These are phyloP conservation scores for Aquanectria penicillioides DNA, from an alignment of 2,329 filamentous ascomycete genomes.

Conservation along the genomic window DNA sequence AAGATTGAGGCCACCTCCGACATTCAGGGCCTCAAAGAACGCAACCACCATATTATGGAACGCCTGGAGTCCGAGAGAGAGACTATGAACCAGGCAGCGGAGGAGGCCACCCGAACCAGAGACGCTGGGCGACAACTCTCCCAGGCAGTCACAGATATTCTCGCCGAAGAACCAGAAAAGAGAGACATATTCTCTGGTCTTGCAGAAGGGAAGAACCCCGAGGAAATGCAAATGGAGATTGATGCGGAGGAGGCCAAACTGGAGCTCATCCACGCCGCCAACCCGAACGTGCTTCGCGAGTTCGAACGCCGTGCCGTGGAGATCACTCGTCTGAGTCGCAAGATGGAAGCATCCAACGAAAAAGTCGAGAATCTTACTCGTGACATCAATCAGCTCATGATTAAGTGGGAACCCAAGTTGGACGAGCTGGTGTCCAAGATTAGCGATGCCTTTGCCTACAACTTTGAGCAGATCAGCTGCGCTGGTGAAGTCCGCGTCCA, in stretches of 20 bases:
- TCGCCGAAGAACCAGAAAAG: slow-evolving; percentile 51
- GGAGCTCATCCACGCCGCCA: slow-evolving; percentile 81
- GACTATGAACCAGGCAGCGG: slow-evolving; percentile 48
- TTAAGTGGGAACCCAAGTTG: slow-evolving; percentile 84
- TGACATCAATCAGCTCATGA: slow-evolving; percentile 73
- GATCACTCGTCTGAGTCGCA: slow-evolving; percentile 71
- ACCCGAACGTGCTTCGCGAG: slow-evolving; percentile 78
- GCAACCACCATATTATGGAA: slow-evolving; percentile 68
- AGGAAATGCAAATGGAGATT: slow-evolving; percentile 78
- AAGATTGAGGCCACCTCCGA: slow-evolving; percentile 88
- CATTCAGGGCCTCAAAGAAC: slow-evolving; percentile 71
- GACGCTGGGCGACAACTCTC: slow-evolving; percentile 46
- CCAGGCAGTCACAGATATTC: slow-evolving; percentile 51
- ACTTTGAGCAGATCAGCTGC: slow-evolving; percentile 93
- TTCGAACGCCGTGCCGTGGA: slow-evolving; percentile 78
- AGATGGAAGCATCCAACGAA: slow-evolving; percentile 63
- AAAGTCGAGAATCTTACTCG: slow-evolving; percentile 65
- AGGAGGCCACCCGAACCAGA: slow-evolving; percentile 50
- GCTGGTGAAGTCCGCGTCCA: slow-evolving; percentile 89
- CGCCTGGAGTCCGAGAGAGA: slow-evolving; percentile 58
- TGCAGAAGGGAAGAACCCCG: slow-evolving; percentile 61
- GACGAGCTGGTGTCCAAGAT: slow-evolving; percentile 83
- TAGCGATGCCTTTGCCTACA: slow-evolving; percentile 90
- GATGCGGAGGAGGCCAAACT: slow-evolving; percentile 78
- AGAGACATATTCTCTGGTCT: slow-evolving; percentile 55